Base-by-base conservation (phyloP, 352 stramenopile species). In the Paralagenidium karlingii region DNA sequence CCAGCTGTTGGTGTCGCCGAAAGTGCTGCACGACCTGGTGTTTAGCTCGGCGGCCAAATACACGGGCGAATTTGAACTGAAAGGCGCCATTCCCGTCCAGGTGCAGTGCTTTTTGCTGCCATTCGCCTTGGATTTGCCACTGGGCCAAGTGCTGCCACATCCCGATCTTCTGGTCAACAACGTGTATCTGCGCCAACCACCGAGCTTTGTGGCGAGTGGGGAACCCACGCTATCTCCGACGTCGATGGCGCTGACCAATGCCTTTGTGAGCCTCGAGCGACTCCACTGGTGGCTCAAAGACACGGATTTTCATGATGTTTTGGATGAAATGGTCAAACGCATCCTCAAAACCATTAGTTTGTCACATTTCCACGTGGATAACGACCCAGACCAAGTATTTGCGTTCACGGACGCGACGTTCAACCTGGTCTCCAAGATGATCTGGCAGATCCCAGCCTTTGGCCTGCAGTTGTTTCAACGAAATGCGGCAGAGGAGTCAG, bases 351-450 rank as follows among this genome's bases (percentile, higher is more conserved):
- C 73, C 1, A 79, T 90, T 43, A 71, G 53, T 27, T 56, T 90
- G 10, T 82, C 73, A 1, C 58, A 84, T 43, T 66, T 86, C 38
- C 68, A 78, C 27, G 68, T 76, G 4, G 58, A 86, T 19, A 60
- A 54, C 37, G 63, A 82, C 33, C 33, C 55, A 8, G 30, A 58
- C 16, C 63, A 78, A 43, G 63, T 91, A 8, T 87, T 87, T 40
- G 71, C 76, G 10, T 91, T 78, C 34, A 85, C 77, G 3, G 75
- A 88, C 41, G 71, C 88, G 13, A 68, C 67, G 24, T 86, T 90
- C 32, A 47, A 68, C 24, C 87, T 83, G 46, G 36, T 32, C 0
- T 79, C 77, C 9, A 49, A 40, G 6, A 47, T 88, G 20, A 28
- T 82, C 8, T 91, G 74, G 71, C 85, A 87, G n/a, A 18, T 91